Evolutionary conservation across 495 filamentous ascomycete species (phyloP), one percentile per base, ranked within the genome.

Genomic region (Neurospora sp.): DNA sequence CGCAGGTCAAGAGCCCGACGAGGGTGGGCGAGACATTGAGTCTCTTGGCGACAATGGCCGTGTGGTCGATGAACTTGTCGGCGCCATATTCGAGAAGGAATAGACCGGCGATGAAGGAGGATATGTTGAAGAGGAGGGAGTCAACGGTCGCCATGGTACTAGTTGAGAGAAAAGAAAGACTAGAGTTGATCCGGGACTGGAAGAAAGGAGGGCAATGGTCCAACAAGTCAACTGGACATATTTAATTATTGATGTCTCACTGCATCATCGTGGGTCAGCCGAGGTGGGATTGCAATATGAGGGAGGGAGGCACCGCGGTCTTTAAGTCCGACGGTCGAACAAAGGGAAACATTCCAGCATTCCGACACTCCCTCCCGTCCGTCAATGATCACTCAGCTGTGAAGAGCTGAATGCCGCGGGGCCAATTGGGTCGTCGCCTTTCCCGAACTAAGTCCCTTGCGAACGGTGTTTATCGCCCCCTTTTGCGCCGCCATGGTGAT

Each of bases 41-140:
- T 27, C 85, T 82, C 20, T 77, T 79, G 11, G 85, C 84, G 4
- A 88, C 81, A 2, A 85, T 81, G 5, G 85, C 84, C 5, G 85
- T 87, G 70, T 88, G 84, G 71, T 86, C 83, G 72, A 89, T 79
- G 78, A 89, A 89, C 35, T 78, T 77, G 74, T 86, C 82, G 48
- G 84, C 81, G 48, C 82, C 83, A 71, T 73, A 84, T 75, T 85
- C 82, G 41, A 86, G 81, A 2, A 86, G 74, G 44, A 84, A 85
- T 11, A 85, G 77, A 4, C 78, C 80, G 20, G 81, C 73, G 6
- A 83, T 69, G 68, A 85, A 83, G 7, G 78, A 74, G 27, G 73
- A 77, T 68, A 77, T 76, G 73, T 81, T 80, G 73, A 78, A 83
- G 59, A 72, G 69, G 42, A 85, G 73, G 39, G 69, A 71, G 69